Evolutionary conservation across 495 filamentous ascomycete genomes (phyloP).

Genomic region (Penicillium simplicissimum): DNA sequence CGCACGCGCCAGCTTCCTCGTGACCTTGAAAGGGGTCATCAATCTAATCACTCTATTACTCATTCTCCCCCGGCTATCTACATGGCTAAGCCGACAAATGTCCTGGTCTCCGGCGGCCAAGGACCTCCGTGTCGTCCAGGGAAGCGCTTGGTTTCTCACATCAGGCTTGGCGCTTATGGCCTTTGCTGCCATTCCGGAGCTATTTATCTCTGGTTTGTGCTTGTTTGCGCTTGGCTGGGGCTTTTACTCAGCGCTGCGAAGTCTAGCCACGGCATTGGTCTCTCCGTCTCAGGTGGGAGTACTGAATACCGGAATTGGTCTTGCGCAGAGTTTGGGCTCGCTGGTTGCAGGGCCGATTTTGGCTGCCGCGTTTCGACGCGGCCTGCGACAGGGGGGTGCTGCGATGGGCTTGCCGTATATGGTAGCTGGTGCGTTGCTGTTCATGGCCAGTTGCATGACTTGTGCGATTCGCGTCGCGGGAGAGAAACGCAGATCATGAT

Average conservation of each 20-base stretch:
- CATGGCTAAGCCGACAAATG: not conserved
- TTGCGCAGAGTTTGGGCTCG: not conserved
- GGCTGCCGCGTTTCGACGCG: not conserved
- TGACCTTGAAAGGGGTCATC: not conserved
- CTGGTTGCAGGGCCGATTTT: not conserved
- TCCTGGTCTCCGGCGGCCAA: not conserved
- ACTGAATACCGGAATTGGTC: not conserved
- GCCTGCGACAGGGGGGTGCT: not conserved
- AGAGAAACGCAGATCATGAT: not conserved
- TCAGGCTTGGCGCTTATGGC: not conserved
- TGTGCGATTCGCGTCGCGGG: not conserved
- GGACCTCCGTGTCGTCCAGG: not conserved
- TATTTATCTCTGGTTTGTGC: not conserved
- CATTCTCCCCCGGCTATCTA: not conserved
- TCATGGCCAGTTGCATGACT: not conserved
- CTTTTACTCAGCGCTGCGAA: not conserved
- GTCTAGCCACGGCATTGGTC: not conserved
- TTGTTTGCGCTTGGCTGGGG: not conserved
- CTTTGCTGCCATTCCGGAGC: not conserved
- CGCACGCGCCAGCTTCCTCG: not conserved
- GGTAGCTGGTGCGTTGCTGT: not conserved
- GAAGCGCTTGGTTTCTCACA: not conserved
- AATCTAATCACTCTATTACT: not conserved
- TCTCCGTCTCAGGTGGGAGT: constrained; percentile 8
- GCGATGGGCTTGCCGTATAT: not conserved